These are phyloP conservation scores for Alternaria sp. DNA, from an alignment of 2,329 filamentous ascomycete genomes.

Conservation along the genomic window DNA sequence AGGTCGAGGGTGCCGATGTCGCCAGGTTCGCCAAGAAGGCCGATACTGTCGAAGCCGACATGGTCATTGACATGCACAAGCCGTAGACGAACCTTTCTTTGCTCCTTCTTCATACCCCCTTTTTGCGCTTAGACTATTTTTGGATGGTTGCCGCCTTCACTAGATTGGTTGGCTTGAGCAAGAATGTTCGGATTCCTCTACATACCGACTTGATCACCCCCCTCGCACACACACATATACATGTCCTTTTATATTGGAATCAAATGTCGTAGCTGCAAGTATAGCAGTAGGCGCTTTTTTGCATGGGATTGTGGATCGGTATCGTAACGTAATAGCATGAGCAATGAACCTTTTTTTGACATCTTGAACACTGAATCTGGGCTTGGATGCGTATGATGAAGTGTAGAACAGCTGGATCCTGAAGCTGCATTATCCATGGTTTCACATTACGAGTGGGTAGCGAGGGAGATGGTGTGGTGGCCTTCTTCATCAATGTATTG, in stretches of 20 bases:
- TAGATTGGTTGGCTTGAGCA: background rate
- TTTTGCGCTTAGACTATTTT: constrained; percentile 11
- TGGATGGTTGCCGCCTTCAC: background rate
- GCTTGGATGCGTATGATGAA: background rate
- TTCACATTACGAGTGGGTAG: too few species aligned
- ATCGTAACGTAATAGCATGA: constrained; percentile 4
- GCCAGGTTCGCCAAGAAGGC: constrained; percentile 51
- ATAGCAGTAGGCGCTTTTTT: background rate
- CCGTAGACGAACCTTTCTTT: constrained; percentile 27
- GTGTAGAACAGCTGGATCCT: too few species aligned
- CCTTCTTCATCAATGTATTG: too few species aligned
- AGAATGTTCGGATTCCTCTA: background rate
- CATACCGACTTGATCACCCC: background rate
- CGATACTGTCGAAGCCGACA: constrained; percentile 49
- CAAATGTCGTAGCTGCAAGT: too few species aligned
- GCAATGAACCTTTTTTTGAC: constrained; percentile 1
- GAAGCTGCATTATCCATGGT: too few species aligned
- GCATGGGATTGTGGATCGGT: background rate
- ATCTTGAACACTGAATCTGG: background rate
- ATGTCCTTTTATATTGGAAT: too few species aligned
- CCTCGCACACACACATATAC: background rate
- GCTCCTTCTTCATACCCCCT: constrained; percentile 26
- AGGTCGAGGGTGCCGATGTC: constrained; percentile 60
- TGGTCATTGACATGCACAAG: constrained; percentile 39
- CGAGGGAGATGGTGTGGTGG: too few species aligned